phyloP scores from a whole-genome alignment of 2,329 filamentous ascomycete species.

The Neophaeococcomyces mojaviensis region DNA sequence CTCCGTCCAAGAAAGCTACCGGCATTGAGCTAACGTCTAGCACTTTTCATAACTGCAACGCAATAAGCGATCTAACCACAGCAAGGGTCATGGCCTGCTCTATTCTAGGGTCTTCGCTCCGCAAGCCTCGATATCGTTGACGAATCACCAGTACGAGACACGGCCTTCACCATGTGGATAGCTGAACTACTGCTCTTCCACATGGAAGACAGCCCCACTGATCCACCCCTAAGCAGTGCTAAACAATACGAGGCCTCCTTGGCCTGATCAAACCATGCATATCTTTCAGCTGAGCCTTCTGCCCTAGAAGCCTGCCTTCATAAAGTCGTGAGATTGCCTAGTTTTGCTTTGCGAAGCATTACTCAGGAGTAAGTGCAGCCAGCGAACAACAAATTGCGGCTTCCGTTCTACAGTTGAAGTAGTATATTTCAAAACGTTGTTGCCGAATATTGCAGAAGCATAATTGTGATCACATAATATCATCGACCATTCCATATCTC shows the following conservation, averaged over 20 bases:
- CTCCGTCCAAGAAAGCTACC: neutral
- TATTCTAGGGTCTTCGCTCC: neutral
- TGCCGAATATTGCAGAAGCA: no score
- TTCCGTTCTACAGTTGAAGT: no score
- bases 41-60: neutral
- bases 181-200: neutral
- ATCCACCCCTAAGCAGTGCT: neutral
- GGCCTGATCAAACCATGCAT: neutral
- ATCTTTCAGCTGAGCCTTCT: neutral
- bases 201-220: neutral
- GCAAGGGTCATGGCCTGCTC: neutral
- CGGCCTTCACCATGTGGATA: neutral
- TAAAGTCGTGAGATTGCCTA: neutral
- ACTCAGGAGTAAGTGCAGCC: no score
- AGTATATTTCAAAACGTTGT: no score
- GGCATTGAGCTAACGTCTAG: neutral
- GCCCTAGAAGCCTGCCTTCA: neutral
- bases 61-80: neutral
- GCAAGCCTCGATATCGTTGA: neutral
- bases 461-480: no score
- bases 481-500: neutral
- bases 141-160: conserved; percentile 1
- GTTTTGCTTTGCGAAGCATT: neutral
- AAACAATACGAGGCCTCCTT: no score
- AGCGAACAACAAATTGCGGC: no score